Base-by-base conservation (phyloP, 306 rosid genomes). In the Cercis canadensis region DNA sequence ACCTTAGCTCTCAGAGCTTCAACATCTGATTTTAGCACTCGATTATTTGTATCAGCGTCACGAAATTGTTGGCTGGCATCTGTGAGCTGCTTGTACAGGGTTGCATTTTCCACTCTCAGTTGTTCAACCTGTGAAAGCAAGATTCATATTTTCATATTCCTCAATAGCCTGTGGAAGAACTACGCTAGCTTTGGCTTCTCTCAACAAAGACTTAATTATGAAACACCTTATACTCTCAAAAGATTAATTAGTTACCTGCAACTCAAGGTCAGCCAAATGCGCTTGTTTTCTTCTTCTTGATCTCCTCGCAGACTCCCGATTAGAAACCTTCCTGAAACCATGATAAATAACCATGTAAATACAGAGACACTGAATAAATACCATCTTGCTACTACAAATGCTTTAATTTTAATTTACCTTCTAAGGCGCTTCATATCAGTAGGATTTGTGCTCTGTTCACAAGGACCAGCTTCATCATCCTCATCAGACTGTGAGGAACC, bases 1-100 rank as follows among this genome's bases (percentile, higher is more conserved):
- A 88, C 97, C 97, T 84, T 95, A 24, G 99, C 99, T 84, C 96
- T 95, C 80, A 95, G 63, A 7, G 97, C 99, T 78, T 95, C 97
- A 19, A 95, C 97, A 34, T 72, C 81, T 44, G 99, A 89, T 85
- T 86, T 89, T 5, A 92, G 84, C 31, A 95, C 97, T 44, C 93
- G 77, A 50, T 92, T 92, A 60, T 86, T 79, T 0, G 96, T 92
- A 56, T 85, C 91, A 16, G 97, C 97, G 4, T 87, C 92, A 6
- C 62, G 84, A 65, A 79, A 88, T 44, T 92, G 97, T 31, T 95
- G 96, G 36, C 75, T 74, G 16, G 91, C 84, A 74, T 89, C 81
- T 2, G 72, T 54, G 17, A 89, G 87, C 44, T 89, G 97, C 72
- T 77, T 82, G 75, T 15, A 75, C 45, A 92, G 58, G 56, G 84